Base-by-base conservation (phyloP, 1,139 yeast species). In the Ogataea hybrid region DNA sequence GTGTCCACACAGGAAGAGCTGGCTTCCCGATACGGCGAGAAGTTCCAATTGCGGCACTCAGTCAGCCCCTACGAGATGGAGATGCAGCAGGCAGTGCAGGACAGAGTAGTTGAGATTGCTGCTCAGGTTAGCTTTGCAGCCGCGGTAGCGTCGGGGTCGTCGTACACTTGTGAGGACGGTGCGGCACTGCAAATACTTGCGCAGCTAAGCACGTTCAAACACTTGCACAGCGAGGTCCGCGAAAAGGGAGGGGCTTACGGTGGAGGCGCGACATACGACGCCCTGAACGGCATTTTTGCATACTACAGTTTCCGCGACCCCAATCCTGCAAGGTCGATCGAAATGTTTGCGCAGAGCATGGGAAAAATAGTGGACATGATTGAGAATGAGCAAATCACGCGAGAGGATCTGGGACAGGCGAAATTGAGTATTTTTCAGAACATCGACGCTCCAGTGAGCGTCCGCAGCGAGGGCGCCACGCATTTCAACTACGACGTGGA, bases 231-330 rank as follows among this genome's bases (percentile, higher is more conserved):
- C n/a, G n/a, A n/a, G n/a, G n/a, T 92, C 32, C 78, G 98, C 53
- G 98, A 92, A 62, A 81, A 92, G 56, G 96, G 96, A 48, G 98
- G 98, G 42, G 98, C 98, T 0, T 92, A 92, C 59, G 98, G 98
- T 7, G 97, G 96, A 10, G 98, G 98, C 2, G 84, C 95, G 12
- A 70, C 77, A 14, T 90, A 81, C 60, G 87, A 84, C 58, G 90
- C 94, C 0, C 62, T 88, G 22, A 89, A 86, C 42, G 97, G 97
- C 0, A 61, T 82, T 2, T 76, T 90, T 54, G 77, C 85, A 39
- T 89, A 76, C 66, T 94, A 84, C 65, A 88, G 97, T 0, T 92
- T 92, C 67, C 76, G 98, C 54, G 98, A 92, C 64, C 98, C 98
- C 15, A 82, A 87, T 50, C 88, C 97, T 0, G 61, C 75, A 29